Evolutionary conservation across 441 rosid species (phyloP), one percentile per base, ranked within the genome.

Genomic region (Syzygium malaccense): DNA sequence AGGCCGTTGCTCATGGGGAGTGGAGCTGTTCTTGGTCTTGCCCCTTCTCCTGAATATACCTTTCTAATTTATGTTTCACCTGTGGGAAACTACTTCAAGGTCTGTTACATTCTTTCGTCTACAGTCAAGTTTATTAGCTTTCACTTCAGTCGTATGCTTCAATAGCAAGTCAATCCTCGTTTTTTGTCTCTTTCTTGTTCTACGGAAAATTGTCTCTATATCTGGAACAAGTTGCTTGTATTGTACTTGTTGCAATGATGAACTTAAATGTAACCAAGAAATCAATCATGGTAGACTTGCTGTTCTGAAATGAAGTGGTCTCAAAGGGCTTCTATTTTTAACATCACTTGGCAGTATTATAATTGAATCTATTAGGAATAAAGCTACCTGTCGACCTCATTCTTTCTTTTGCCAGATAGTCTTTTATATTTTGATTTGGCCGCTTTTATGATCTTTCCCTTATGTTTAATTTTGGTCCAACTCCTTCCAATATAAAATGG

Each of bases 11-110:
- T 95, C 86, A 94, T 95, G 96, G 96, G 97, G 54, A 94, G 94
- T 86, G 97, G 97, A 88, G 95, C 96, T 86, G 94, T 95, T 90
- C 97, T 95, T 91, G 96, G 96, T 92, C 95, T 94, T 92, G 96
- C 97, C 8, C 97, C 97, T 87, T 94, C 97, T 57, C 97, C 95
- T 33, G 97, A 95, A 90, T 95, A 94, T 87, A 94, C 96, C 85
- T 95, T 95, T 89, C 90, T 95, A 86, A 90, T 95, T 87, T 95
- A 94, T 88, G 97, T 94, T 90, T 93, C 97, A 37, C 97, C 97
- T 57, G 97, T 95, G 5, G 97, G 96, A 57, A 94, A 95, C 94
- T 95, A 95, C 91, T 95, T 94, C 87, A 92, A 95, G 97, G 96
- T 95, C 84, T 91, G 88, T 90, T 60, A 15, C 87, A 64, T 86